Evolutionary conservation across 2,329 filamentous ascomycete species (phyloP), one percentile per base, ranked within the genome.

Genomic region (Colletotrichum filicis): DNA sequence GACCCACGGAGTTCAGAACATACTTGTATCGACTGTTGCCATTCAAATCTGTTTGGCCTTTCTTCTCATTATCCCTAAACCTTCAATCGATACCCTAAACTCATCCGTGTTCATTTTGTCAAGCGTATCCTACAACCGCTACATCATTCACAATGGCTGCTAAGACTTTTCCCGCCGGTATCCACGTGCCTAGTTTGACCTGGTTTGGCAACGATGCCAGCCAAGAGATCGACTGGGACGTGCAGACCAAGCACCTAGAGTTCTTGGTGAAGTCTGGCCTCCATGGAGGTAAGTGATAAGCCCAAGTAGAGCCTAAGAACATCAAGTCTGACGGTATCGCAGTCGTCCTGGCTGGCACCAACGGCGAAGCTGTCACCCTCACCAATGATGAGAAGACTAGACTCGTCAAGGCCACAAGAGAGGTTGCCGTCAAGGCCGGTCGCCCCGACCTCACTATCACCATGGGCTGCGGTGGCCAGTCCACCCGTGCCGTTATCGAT

Each of bases 351-450:
- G 92, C 93, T 78, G 93, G 92, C 63, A 93, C 91, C 75, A 94
- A 94, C 77, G 92, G 93, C 76, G 92, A 95, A 82, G 91, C 92
- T 9, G 92, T 93, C 3, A 92, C 93, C 73, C 85, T 94, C 5
- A 89, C 89, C 56, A 86, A 88, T 70, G 86, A 88, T 16, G 93
- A 94, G 80, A 90, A 92, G 77, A 86, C 87, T 62, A 83, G 87
- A 60, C 87, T 94, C 74, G 91, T 92, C 5, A 82, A 82, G 71
- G 87, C 88, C 35, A 92, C 92, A 2, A 91, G 92, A 60, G 85
- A 88, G 74, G 88, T 89, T 46, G 88, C 92, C 52, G 86, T 89
- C 74, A 82, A 85, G 49, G 85, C 85, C 60, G 91, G 89, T 11
- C 90, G 87, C 74, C 80, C 85, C 1, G 83, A 88, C 65, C 83